Percentiles rank a stretch among this genome's conserved stretches.
These are phyloP conservation scores for Xylariales sp. DNA, from an alignment of 2,329 filamentous ascomycete species.

Conservation along the genomic window DNA sequence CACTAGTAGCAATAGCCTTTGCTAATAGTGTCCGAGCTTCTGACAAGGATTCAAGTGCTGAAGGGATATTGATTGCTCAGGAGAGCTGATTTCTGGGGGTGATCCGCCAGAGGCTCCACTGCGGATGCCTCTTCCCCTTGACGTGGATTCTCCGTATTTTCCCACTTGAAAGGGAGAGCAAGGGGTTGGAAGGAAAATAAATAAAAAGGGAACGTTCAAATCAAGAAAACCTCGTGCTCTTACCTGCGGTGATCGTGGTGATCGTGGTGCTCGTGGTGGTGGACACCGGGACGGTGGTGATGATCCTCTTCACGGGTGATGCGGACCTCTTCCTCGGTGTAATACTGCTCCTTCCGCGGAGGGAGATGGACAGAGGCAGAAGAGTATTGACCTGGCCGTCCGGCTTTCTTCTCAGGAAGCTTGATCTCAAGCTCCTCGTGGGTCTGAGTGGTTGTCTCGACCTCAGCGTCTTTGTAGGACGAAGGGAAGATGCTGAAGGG, in stretches of 20 bases:
- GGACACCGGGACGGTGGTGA: conserved; percentile 67
- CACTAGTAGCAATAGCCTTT: conserved; percentile 11
- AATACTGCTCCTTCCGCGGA: conserved; percentile 59
- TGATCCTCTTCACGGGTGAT: conserved; percentile 76
- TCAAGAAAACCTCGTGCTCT: conserved; percentile 24
- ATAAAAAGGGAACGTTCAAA: neutral
- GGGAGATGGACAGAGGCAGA: conserved; percentile 56
- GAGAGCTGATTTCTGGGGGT: too few relatives aligned
- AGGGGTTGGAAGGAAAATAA: neutral
- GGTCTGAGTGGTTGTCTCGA: conserved; percentile 52
- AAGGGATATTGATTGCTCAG: too few relatives aligned
- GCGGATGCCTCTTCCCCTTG: too few relatives aligned
- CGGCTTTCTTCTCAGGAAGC: conserved; percentile 69
- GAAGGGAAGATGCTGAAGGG: conserved; percentile 99
- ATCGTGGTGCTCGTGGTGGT: conserved; percentile 43
- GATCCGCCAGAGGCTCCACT: too few relatives aligned
- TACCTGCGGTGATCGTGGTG: conserved; percentile 49
- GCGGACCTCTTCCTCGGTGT: conserved; percentile 78
- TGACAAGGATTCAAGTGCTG: too few relatives aligned
- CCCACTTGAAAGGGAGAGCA: too few relatives aligned
- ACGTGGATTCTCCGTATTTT: too few relatives aligned
- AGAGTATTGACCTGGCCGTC: conserved; percentile 96
- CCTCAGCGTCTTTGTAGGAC: conserved; percentile 74
- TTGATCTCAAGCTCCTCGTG: conserved; percentile 89
- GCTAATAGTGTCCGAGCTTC: conserved; percentile 10